A percentile compares a stretch with the other conserved stretches of the same genome.
Evolutionary conservation across 805 yeast species (phyloP).

Genomic region (Saturnispora silvae): DNA sequence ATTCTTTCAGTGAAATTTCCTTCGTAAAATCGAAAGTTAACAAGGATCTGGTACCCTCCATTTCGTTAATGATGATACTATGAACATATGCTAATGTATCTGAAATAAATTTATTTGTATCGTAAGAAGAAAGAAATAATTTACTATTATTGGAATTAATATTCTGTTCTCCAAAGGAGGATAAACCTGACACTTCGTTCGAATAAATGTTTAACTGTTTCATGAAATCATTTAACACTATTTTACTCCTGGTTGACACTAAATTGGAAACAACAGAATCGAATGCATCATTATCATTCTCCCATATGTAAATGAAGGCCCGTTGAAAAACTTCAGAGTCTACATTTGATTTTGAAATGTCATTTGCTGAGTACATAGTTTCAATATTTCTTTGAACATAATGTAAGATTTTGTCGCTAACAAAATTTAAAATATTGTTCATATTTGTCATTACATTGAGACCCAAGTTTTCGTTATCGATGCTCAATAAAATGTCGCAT

Average conservation of each 20-base stretch:
- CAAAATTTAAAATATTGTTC: constrained; percentile 38
- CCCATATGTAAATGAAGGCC: constrained; percentile 22
- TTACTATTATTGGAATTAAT: constrained; percentile 28
- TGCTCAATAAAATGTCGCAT: constrained; percentile 60
- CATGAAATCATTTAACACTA: constrained; percentile 56
- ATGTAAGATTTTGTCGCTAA: constrained; percentile 43
- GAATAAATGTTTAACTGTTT: constrained; percentile 38
- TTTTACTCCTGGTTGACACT: constrained; percentile 58
- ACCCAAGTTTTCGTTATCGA: constrained; percentile 59
- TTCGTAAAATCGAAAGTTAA: constrained; percentile 32
- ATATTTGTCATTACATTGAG: constrained; percentile 50
- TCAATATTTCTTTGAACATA: constrained; percentile 25
- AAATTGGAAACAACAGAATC: constrained; percentile 51
- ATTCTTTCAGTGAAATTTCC: constrained; percentile 7
- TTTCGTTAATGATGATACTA: constrained; percentile 75
- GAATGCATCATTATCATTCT: constrained; percentile 38
- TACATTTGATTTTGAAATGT: neutral
- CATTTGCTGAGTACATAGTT: constrained; percentile 15
- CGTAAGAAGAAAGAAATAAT: constrained; percentile 57
- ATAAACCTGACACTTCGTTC: constrained; percentile 10
- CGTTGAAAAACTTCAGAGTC: constrained; percentile 20
- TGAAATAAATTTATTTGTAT: constrained; percentile 73
- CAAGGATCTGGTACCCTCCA: constrained; percentile 59
- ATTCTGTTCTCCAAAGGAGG: neutral
- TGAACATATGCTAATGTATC: constrained; percentile 85